Evolutionary conservation across 495 filamentous ascomycete species (phyloP), one percentile per base, ranked within the genome.

Genomic region (Jackrogersella minutella): DNA sequence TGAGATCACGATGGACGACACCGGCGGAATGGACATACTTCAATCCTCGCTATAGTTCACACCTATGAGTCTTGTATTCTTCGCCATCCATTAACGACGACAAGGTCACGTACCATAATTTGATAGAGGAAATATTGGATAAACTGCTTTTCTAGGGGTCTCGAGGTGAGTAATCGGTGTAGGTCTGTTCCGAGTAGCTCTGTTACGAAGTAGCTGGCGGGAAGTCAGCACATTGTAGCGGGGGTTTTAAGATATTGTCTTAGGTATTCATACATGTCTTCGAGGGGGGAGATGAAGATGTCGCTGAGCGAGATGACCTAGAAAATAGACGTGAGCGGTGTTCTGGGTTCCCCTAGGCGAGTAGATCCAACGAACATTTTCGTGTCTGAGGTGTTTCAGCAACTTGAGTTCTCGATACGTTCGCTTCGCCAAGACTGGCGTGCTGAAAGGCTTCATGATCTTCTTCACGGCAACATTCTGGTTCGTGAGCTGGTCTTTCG

Each of bases 361-460:
- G 47, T 74, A 57, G 75, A 36, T 24, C n/a, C 33, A 52, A 79
- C 84, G 58, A 75, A 98, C 95, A 83, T 99, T 99, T 79, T 99
- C 95, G 76, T 99, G 95, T 70, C 88, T 90, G 41, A 99, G 81
- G 74, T 99, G 95, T 81, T 99, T 99, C 70, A 99, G 81, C 57
- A 99, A 85, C 84, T 99, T 99, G 78, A 99, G 82, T 75, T 99
- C 95, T 60, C 95, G 90, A 74, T 99, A 99, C 22, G 95, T 99
- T 73, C 95, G 84, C 84, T 99, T 99, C 17, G 95, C 95, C 37
- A 99, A 81, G 41, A 99, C 95, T 5, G 95, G 95, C 9, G 95
- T 99, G 83, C 93, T 97, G 81, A 99, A 99, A 5, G 95, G 95
- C 84, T 99, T 99, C 96, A 99, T 98, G 74, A 99, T 99, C 84